phyloP scores from a whole-genome alignment of 2,329 filamentous ascomycete species.

The Xylaria digitata region DNA sequence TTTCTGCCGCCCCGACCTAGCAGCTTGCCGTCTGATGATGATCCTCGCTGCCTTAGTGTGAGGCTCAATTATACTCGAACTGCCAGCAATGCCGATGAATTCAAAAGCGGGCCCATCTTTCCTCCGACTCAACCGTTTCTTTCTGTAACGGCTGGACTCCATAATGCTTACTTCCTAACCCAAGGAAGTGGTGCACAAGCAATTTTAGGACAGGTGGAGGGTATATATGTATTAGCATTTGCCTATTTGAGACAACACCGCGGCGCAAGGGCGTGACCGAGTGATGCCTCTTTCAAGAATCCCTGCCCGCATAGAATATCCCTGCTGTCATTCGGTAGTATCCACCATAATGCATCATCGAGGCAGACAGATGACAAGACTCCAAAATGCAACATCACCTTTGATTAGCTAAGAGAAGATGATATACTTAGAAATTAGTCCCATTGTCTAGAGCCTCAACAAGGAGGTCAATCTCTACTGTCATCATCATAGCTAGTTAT shows the following conservation, averaged over 20 bases:
- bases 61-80: background rate
- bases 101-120: conserved; percentile 1
- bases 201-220: too few relatives aligned
- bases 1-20: background rate
- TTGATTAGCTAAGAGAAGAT: background rate
- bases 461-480: too few relatives aligned
- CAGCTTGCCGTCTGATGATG: conserved; percentile 3
- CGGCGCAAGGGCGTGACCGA: background rate
- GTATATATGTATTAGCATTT: background rate
- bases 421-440: too few relatives aligned
- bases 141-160: background rate
- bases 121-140: background rate
- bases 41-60: background rate
- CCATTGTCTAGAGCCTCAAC: too few relatives aligned
- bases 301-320: background rate
- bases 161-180: background rate
- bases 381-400: background rate
- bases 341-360: background rate
- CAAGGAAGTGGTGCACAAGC: too few relatives aligned
- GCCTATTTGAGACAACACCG: background rate
- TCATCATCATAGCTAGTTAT: too few relatives aligned
- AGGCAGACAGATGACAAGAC: background rate
- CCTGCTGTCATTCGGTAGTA: background rate
- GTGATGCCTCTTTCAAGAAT: background rate
- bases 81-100: background rate